Percentiles rank a stretch among this genome's conserved stretches.
Evolutionary conservation across 495 filamentous ascomycete genomes (phyloP).

Genomic region (Arthonia radiata): DNA sequence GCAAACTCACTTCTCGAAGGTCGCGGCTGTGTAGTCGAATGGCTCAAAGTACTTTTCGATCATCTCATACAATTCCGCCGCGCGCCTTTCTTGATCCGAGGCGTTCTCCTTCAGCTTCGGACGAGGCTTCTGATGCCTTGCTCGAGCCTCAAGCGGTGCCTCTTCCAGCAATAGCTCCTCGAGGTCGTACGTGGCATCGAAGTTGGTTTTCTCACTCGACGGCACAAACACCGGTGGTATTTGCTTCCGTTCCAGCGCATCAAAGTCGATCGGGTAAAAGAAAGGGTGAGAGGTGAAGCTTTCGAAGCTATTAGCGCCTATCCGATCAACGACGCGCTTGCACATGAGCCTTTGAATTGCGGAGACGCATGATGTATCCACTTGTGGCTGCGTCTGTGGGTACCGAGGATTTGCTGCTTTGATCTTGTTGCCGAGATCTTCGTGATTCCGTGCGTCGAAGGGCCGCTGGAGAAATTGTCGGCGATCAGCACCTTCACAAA

Average conservation of each 20-base stretch:
- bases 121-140: conserved; percentile 76
- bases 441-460: conserved; percentile 70
- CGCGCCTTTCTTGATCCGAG: conserved; percentile 79
- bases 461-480: conserved; percentile 37
- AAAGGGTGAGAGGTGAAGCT: conserved; percentile 72
- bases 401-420: conserved; percentile 62
- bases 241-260: conserved; percentile 63
- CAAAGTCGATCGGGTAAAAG: conserved; percentile 71
- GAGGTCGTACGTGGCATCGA: conserved; percentile 92
- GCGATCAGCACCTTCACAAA: conserved; percentile 2
- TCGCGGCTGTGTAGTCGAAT: conserved; percentile 63
- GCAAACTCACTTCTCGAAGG: too few relatives aligned
- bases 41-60: conserved; percentile 89
- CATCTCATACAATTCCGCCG: conserved; percentile 80
- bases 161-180: conserved; percentile 89
- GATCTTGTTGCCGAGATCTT: conserved; percentile 56
- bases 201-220: conserved; percentile 94
- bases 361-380: conserved; percentile 63
- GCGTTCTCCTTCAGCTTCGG: conserved; percentile 82
- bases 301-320: conserved; percentile 54
- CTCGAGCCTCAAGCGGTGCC: conserved; percentile 77
- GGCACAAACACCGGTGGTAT: conserved; percentile 78
- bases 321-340: conserved; percentile 49
- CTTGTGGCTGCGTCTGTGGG: conserved; percentile 69
- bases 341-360: conserved; percentile 65